These are phyloP conservation scores for Hirsutella minnesotensis DNA, from an alignment of 2,329 filamentous ascomycete species.

Conservation along the genomic window DNA sequence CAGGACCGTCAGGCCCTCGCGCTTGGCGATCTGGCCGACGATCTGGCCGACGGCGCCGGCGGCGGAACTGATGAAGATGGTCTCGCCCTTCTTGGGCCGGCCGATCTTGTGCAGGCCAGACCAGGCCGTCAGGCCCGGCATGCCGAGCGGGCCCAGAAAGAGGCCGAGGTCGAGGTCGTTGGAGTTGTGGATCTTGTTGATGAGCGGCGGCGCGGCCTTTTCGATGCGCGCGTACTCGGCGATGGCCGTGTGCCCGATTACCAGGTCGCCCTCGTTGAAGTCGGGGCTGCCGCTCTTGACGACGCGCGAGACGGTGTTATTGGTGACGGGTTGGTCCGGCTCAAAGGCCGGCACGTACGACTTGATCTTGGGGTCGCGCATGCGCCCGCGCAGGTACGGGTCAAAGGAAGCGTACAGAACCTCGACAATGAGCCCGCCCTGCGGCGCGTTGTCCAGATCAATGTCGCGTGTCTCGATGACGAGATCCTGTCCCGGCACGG, in stretches of 20 bases:
- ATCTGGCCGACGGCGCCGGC: conserved; percentile 74
- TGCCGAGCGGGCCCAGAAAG: conserved; percentile 59
- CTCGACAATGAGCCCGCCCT: conserved; percentile 56
- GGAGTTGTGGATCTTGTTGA: conserved; percentile 55
- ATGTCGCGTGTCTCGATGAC: conserved; percentile 53
- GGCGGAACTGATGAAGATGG: conserved; percentile 71
- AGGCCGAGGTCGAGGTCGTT: conserved; percentile 51
- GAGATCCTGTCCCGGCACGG: conserved; percentile 60
- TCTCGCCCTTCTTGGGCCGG: conserved; percentile 53
- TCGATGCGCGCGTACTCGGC: conserved; percentile 57
- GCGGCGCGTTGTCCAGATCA: conserved; percentile 48
- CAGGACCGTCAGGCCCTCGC: conserved; percentile 66
- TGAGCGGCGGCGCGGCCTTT: conserved; percentile 25
- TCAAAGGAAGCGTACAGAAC: conserved; percentile 68
- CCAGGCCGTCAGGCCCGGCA: conserved; percentile 56
- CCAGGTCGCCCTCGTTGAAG: conserved; percentile 56
- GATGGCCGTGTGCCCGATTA: conserved; percentile 44
- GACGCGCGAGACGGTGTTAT: conserved; percentile 53
- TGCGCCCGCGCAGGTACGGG: conserved; percentile 72
- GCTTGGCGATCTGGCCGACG: conserved; percentile 75
- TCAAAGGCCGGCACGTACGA: conserved; percentile 45
- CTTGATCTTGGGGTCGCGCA: conserved; percentile 52
- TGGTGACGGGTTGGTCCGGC: conserved; percentile 52
- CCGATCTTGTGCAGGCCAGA: conserved; percentile 56
- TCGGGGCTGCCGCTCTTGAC: conserved; percentile 53